Conservation (phyloP, 2,329 filamentous ascomycete genomes). For the Aureobasidium zeae region DNA sequence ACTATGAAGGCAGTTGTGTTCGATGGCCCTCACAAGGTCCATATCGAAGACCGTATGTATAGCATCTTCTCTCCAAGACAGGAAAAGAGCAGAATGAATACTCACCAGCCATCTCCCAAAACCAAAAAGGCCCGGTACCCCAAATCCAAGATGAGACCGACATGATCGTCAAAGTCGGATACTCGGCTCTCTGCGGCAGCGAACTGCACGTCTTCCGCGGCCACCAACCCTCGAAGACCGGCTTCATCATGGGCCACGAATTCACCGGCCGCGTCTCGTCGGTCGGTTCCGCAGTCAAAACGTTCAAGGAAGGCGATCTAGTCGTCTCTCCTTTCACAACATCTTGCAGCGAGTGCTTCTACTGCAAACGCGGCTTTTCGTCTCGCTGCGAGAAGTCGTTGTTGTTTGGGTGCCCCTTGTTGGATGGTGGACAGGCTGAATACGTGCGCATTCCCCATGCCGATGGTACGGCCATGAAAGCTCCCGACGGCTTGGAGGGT, state of each 20-base stretch:
- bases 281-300: slow-evolving; percentile 57
- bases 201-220: slow-evolving; percentile 83
- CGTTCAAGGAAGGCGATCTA: slow-evolving; percentile 63
- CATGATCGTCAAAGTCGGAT: slow-evolving; percentile 72
- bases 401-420: slow-evolving; percentile 56
- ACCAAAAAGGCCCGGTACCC: slow-evolving; percentile 51
- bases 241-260: slow-evolving; percentile 71
- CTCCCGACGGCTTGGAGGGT: slow-evolving; percentile 61
- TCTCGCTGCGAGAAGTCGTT: slow-evolving; percentile 63
- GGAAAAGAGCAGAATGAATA: neutral
- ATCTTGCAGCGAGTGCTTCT: slow-evolving; percentile 73
- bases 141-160: slow-evolving; percentile 62
- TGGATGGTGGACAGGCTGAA: slow-evolving; percentile 27
- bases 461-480: slow-evolving; percentile 69
- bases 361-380: slow-evolving; percentile 67
- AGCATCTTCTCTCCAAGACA: neutral
- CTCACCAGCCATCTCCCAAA: neutral
- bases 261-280: slow-evolving; percentile 70
- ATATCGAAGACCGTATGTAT: slow-evolving; percentile 56
- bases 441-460: slow-evolving; percentile 66
- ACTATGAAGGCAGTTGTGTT: slow-evolving; percentile 89
- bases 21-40: slow-evolving; percentile 64
- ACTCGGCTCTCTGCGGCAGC: slow-evolving; percentile 79
- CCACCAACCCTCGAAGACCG: slow-evolving; percentile 58
- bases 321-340: slow-evolving; percentile 77